These are phyloP conservation scores for Alectoria sarmentosa DNA, from an alignment of 495 filamentous ascomycete species.

Conservation along the genomic window DNA sequence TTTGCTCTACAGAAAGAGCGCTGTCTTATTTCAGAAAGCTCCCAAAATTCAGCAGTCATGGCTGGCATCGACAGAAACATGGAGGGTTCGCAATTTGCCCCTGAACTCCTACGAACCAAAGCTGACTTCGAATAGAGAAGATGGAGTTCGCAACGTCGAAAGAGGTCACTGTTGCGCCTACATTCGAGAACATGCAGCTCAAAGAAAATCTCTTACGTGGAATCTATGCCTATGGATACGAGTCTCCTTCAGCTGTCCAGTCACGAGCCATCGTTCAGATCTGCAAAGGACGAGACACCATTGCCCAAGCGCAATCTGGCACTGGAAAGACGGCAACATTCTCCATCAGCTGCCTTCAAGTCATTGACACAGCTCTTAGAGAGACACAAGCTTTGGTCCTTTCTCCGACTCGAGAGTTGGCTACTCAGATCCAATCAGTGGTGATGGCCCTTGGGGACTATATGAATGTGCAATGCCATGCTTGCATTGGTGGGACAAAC, in stretches of 20 bases:
- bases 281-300: constrained; percentile 97
- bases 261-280: constrained; percentile 97
- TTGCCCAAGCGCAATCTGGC: constrained; percentile 98
- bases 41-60: constrained; percentile 44
- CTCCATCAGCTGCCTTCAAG: constrained; percentile 93
- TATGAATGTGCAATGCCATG: constrained; percentile 99
- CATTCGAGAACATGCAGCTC: constrained; percentile 71
- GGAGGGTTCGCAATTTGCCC: constrained; percentile 48
- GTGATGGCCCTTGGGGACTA: constrained; percentile 97
- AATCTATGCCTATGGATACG: constrained; percentile 98
- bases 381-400: constrained; percentile 93
- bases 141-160: constrained; percentile 98
- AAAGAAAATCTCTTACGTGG: constrained; percentile 96
- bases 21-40: not conserved
- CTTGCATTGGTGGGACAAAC: constrained; percentile 96
- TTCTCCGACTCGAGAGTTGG: constrained; percentile 96
- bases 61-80: constrained; percentile 88
- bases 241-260: constrained; percentile 94
- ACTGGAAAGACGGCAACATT: constrained; percentile 99
- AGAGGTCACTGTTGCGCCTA: constrained; percentile 83
- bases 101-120: constrained; percentile 19
- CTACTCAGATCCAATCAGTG: constrained; percentile 96
- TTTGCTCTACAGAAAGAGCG: not conserved
- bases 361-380: constrained; percentile 77
- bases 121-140: constrained; percentile 51